phyloP scores from a whole-genome alignment of 2,329 filamentous ascomycete species.

The Pseudopyrenochaeta lycopersici region DNA sequence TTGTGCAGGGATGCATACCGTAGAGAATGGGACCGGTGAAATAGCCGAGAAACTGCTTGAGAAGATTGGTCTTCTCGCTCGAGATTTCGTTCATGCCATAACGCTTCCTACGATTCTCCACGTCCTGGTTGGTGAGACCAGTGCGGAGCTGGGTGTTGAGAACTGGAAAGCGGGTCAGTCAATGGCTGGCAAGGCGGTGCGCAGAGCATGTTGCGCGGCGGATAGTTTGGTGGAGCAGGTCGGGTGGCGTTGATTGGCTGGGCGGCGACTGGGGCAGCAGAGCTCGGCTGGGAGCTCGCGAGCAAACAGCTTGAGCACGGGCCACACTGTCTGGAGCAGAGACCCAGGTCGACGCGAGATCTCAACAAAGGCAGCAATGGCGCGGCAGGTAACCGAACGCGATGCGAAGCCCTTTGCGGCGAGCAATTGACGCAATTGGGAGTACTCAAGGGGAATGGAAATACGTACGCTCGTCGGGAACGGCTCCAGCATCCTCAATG shows the following conservation, averaged over 20 bases:
- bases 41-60: slow-evolving; percentile 77
- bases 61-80: slow-evolving; percentile 78
- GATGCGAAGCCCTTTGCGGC: neutral
- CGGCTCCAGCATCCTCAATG: slow-evolving; percentile 48
- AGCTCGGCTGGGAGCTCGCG: slow-evolving; percentile 9
- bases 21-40: slow-evolving; percentile 81
- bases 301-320: slow-evolving; percentile 25
- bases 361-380: slow-evolving; percentile 16
- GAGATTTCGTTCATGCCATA: slow-evolving; percentile 76
- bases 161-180: slow-evolving; percentile 54
- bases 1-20: slow-evolving; percentile 61
- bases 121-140: slow-evolving; percentile 67
- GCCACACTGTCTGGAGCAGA: slow-evolving; percentile 11
- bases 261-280: slow-evolving; percentile 19
- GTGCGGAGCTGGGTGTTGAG: slow-evolving; percentile 72
- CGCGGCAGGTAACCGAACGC: neutral
- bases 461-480: slow-evolving; percentile 64
- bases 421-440: neutral
- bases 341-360: slow-evolving; percentile 11
- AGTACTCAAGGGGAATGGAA: neutral
- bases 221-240: slow-evolving; percentile 25
- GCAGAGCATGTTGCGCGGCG: slow-evolving; percentile 15
- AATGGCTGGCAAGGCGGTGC: slow-evolving; percentile 2
- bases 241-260: slow-evolving; percentile 26
- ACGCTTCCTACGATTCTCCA: slow-evolving; percentile 71